Percentiles rank a stretch among this genome's conserved stretches.
Evolutionary conservation across 176 grass and related monocot genomes (phyloP).

Genomic region (Zizania latifolia): DNA sequence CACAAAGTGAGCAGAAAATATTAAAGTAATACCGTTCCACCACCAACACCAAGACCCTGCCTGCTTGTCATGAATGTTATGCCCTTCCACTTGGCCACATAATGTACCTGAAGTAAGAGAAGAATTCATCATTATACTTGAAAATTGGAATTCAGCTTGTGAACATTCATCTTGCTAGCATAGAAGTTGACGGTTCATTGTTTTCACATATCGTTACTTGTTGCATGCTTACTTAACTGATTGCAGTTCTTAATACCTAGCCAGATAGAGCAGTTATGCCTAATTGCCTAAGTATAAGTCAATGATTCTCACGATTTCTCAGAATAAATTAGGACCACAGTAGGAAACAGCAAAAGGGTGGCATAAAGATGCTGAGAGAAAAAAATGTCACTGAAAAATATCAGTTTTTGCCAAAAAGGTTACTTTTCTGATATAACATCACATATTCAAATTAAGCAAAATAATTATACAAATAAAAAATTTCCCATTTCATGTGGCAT

Average conservation of each 20-base stretch:
- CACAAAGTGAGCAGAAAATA: slow-evolving; percentile 17
- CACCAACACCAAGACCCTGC: slow-evolving; percentile 83
- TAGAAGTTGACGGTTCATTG: neutral
- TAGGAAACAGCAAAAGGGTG: neutral
- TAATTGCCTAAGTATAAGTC: neutral
- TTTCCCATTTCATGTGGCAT: neutral
- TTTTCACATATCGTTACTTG: neutral
- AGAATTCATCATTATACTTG: slow-evolving; percentile 1
- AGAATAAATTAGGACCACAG: neutral
- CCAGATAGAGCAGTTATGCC: neutral
- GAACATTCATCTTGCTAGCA: neutral
- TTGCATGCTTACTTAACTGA: neutral
- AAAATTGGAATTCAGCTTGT: neutral
- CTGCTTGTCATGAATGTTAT: slow-evolving; percentile 98
- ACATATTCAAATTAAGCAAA: neutral
- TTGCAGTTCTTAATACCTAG: neutral
- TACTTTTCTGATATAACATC: neutral
- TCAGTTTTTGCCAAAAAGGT: neutral
- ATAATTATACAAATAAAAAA: neutral
- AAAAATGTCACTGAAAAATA: neutral
- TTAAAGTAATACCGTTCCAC: slow-evolving; percentile 69
- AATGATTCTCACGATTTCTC: neutral
- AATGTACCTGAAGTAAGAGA: slow-evolving; percentile 74
- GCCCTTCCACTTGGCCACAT: slow-evolving; percentile 97
- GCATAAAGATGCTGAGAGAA: neutral